phyloP scores from a whole-genome alignment of 2,329 filamentous ascomycete genomes.

The Ceratocystis destructans region DNA sequence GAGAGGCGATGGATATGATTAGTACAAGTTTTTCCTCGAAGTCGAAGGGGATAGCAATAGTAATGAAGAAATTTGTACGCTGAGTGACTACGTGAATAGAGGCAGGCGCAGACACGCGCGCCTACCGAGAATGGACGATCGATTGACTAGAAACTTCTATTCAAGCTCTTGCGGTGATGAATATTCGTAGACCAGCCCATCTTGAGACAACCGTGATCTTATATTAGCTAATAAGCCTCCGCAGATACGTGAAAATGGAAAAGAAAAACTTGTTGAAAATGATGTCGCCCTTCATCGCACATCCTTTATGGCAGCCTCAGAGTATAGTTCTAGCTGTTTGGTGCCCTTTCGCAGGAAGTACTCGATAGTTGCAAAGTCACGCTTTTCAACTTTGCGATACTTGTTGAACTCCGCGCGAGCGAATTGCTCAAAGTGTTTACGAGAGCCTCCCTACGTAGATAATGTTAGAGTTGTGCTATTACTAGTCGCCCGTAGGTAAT shows the following conservation, averaged over 20 bases:
- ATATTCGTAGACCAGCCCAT: not conserved
- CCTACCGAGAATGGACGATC: not conserved
- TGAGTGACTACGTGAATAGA: not conserved
- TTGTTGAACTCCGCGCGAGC: slow-evolving; percentile 64
- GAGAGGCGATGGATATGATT: not conserved
- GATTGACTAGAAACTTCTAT: not conserved
- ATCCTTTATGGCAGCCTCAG: slow-evolving; percentile 67
- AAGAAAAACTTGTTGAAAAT: not conserved
- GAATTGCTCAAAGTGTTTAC: slow-evolving; percentile 49
- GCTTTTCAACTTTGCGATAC: slow-evolving; percentile 55
- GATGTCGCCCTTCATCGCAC: slow-evolving; percentile 33
- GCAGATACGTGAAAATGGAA: no score
- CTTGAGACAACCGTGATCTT: not conserved
- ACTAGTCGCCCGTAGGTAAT: no score
- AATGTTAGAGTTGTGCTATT: no score
- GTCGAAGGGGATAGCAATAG: not conserved
- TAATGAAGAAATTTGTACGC: not conserved
- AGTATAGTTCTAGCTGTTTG: slow-evolving; percentile 69
- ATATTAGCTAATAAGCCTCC: no score
- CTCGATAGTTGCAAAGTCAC: slow-evolving; percentile 76
- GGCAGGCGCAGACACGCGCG: not conserved
- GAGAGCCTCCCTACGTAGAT: slow-evolving; percentile 27
- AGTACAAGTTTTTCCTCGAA: not conserved
- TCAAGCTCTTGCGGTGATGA: not conserved
- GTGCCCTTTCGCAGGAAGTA: slow-evolving; percentile 70